These are phyloP conservation scores for Solanum dulcamara DNA, from an alignment of 257 asterid genomes.

Conservation along the genomic window DNA sequence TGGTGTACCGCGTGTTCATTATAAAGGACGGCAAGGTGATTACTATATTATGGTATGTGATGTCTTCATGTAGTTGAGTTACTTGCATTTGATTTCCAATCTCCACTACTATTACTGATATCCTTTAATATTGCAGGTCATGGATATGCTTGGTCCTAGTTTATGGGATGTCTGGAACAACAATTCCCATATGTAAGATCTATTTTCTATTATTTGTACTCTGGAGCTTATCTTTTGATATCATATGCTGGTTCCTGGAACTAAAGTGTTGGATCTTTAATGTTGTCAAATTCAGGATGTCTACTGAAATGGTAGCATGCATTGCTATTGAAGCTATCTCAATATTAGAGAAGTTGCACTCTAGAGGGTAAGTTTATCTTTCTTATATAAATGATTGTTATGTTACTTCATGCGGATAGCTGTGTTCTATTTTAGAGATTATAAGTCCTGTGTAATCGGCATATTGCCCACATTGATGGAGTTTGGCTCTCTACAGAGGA, in stretches of 20 bases:
- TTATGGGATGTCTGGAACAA: slow-evolving; percentile 94
- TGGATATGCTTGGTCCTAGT: slow-evolving; percentile 45
- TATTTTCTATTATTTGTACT: not conserved
- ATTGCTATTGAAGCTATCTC: slow-evolving; percentile 86
- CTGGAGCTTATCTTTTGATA: not conserved
- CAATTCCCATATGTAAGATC: slow-evolving; percentile 49
- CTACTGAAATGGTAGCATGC: slow-evolving; percentile 89
- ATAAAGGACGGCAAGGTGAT: slow-evolving; percentile 30
- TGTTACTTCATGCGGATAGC: not conserved
- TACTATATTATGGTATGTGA: slow-evolving; percentile 35
- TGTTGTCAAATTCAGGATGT: slow-evolving; percentile 46
- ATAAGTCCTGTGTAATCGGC: not conserved
- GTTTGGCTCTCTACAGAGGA: not conserved
- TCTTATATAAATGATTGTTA: not conserved
- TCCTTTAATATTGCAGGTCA: slow-evolving; percentile 3
- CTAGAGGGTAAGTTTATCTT: slow-evolving; percentile 52
- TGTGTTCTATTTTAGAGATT: not conserved
- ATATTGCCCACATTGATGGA: not conserved
- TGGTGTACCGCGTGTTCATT: slow-evolving; percentile 43
- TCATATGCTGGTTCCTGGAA: not conserved
- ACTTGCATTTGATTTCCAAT: not conserved
- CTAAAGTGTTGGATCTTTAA: not conserved
- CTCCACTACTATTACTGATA: not conserved
- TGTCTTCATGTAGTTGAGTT: not conserved
- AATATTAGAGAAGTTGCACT: slow-evolving; percentile 74